Base-by-base conservation (phyloP, 2,329 filamentous ascomycete genomes). In the Talaromyces sp. region DNA sequence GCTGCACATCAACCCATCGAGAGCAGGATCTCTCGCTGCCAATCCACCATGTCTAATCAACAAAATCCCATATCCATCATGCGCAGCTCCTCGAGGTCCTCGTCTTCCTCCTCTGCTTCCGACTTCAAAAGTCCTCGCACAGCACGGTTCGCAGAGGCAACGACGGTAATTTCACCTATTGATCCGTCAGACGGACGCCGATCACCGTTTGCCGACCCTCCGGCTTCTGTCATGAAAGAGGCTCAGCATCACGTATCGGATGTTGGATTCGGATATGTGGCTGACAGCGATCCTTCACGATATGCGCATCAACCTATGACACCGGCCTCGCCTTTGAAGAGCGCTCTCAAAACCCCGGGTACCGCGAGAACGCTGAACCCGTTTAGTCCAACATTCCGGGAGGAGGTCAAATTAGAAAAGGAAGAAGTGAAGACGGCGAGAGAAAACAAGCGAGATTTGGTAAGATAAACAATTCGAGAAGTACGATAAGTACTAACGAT, bases 221-320 rank as follows among this genome's bases (percentile, higher is more conserved):
- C 64, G 8, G 35, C 22, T 61, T 75, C 79, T 13, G 70, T 62
- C n/a, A 79, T 83, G 74, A 81, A 80, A 71, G 79, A 80, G 67
- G 79, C 82, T 33, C 81, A 83, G 73, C 83, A 72, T 43, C 76
- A 77, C 65, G 90, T 93, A 37, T 91, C 89, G 66, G 93, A 97
- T 80, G 87, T 97, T 69, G 93, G 93, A 70, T 97, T 98, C 78
- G 93, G 93, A 76, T 97, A 97, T 81, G 90, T 97, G 74, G 84
- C 82, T 68, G 77, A 87, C 72, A 84, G 84, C 70, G 80, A 83
- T 68, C 76, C 80, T 33, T 76, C 82, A 64, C 77, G 79, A 71
- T 77, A 80, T 79, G 82, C 77, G 72, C 71, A 75, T 73, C 88
- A 85, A 16, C 66, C 66, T 66, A 86, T 85, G 82, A 86, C 88